Evolutionary conservation across 805 yeast species (phyloP), one percentile per base, ranked within the genome.

Genomic region (Teunomyces pallodes): DNA sequence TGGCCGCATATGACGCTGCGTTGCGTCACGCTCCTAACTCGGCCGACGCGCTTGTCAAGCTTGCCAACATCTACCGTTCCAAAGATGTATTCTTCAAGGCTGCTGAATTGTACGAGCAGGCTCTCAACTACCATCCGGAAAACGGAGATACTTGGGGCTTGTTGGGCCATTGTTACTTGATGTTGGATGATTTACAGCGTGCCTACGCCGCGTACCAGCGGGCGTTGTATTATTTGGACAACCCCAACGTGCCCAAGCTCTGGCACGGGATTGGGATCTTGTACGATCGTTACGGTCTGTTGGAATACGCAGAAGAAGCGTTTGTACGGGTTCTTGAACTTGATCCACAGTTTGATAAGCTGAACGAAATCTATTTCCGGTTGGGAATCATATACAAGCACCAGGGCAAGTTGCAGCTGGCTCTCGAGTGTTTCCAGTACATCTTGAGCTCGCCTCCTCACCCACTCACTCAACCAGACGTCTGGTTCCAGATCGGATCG

Each of bases 211-310:
- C 98, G 2, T 94, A 94, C 71, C 99, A 94, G 72, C 91, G 95
- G 63, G 98, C 98, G 2, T 74, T 94, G 43, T 87, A 88, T 67
- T 94, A 90, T 65, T 72, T 91, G 62, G 89, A 87, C 54, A 92
- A 94, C 61, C 95, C 97, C 42, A 89, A 90, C 57, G 97, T 91
- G 46, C 98, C 98, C 48, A 90, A 90, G 64, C 79, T 94, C 57
- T 94, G 99, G 99, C 97, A 94, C 68, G 99, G 99, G 0, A 92
- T 94, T 55, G 99, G 99, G 31, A 94, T 94, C 50, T 76, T 94
- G 51, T 94, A 94, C 66, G 99, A 94, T 67, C 77, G 99, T 46
- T 94, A 94, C 66, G 99, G 98, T 26, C 87, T 96, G 4, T 72
- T 92, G 54, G 98, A 92, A 70, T 94, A 92, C 61, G 99, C 99